Conservation (phyloP, 306 rosid genomes). For the Glycine soja region DNA sequence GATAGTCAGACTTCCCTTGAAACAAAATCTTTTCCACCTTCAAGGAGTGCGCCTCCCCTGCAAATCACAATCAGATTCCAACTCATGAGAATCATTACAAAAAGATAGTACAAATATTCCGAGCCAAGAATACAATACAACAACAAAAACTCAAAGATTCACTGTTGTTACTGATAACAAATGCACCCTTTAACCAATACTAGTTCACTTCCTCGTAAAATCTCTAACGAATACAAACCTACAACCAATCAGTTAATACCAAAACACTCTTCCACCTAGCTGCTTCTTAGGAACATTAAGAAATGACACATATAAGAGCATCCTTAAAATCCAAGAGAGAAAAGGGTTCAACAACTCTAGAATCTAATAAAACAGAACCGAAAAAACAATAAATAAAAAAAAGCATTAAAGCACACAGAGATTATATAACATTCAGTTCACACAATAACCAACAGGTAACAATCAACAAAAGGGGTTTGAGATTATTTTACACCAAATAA, state of each 20-base stretch:
- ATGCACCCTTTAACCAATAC: not conserved
- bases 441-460: no score
- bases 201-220: not conserved
- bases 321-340: not conserved
- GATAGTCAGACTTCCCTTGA: slow-evolving; percentile 92
- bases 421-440: no score
- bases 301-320: not conserved
- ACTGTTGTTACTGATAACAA: not conserved
- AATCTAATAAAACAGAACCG: no score
- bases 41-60: slow-evolving; percentile 99
- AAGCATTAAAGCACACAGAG: not conserved
- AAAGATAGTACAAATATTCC: not conserved
- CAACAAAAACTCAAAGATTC: not conserved
- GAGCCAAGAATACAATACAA: not conserved
- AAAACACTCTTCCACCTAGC: no score
- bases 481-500: no score
- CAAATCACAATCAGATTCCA: slow-evolving; percentile 42
- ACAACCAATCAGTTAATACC: no score
- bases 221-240: no score
- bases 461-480: no score
- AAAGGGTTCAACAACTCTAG: not conserved
- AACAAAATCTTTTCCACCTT: slow-evolving; percentile 89
- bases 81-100: not conserved
- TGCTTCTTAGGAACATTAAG: not conserved
- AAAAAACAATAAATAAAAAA: not conserved